Evolutionary conservation across 129 eudicot genomes (phyloP), one percentile per base, ranked within the genome.

Genomic region (Rutidosis leptorrhynchoides): DNA sequence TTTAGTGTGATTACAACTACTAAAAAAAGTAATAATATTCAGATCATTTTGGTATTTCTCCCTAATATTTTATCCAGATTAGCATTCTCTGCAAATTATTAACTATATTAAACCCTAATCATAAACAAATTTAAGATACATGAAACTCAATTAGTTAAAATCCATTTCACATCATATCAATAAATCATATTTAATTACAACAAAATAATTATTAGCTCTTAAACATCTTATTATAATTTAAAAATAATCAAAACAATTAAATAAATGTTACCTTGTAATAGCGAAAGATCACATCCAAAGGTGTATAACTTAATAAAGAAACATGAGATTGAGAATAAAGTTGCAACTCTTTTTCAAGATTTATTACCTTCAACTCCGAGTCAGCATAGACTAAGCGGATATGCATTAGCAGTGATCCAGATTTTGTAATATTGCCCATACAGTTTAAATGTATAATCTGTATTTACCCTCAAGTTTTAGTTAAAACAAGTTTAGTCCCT

Each of bases 311-410:
- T 49, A 40, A 40, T 40, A 5, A 49, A 49, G 19, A 40, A 11
- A 40, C 46, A 11, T 40, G 32, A 52, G 68, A 71, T 71, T 71
- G 76, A 61, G 22, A 71, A 71, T 7, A 20, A 61, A 43, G 28
- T 51, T 75, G 5, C 12, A 37, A 40, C 12, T 65, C 27, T 16
- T n/a, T 58, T 28, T 65, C 37, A 65, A 55, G 78, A 64, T 73
- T 75, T 59, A 67, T 74, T 58, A 6, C 25, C 19, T 75, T 75
- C 70, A 61, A 68, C 74, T 54, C 69, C 68, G 80, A 75, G 65
- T 75, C 80, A 75, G 80, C 80, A 74, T 74, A 28, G 45, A 35
- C 73, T 23, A 68, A 75, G n/a, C 26, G 80, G 80, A 75, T 75
- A 75, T 68, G 55, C 68, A 68, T 60, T 25, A 33, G 74, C 74